Evolutionary conservation across 2,329 filamentous ascomycete genomes (phyloP), one percentile per base, ranked within the genome.

Genomic region (Alternaria sp.): DNA sequence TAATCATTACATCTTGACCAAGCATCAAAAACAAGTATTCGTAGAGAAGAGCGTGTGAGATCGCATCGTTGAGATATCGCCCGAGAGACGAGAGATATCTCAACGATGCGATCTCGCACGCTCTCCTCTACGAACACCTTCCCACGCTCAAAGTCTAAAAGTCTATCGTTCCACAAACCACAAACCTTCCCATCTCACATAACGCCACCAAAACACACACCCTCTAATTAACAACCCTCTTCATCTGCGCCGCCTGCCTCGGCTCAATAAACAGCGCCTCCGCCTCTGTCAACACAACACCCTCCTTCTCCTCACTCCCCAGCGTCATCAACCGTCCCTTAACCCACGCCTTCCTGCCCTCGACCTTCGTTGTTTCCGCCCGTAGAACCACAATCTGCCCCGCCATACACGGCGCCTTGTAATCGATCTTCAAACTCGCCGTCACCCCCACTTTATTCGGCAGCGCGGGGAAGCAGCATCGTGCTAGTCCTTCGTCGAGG

Each of bases 331-430:
- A 90, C 71, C 88, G 87, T 2, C 93, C 96, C 81, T 92, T 90
- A 1, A 97, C 93, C 93, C 93, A 97, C 12, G 94, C 95, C 84
- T 98, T 98, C 66, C 96, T 87, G 1, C 96, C 95, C 77, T 98
- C 94, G 2, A 95, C 92, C 82, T 91, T 94, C 10, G 88, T 90
- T 20, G 94, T 97, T 77, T 89, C 87, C 5, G 93, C 94, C 65
- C 87, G 86, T 62, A 99, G 82, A 46, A 97, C 92, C 28, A 96
- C 84, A 76, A 91, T 96, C 64, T 87, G 87, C 21, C 88, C 87
- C 6, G 94, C 93, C 72, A 87, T 88, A 47, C 92, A 90, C 5
- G 96, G 96, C 65, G 88, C 89, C 72, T 91, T 89, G 81, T 97
- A 99, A 80, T 96, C 90, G 64, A 90, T 84, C 69, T 87, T 94